Base-by-base conservation (phyloP, 2,329 filamentous ascomycete genomes). In the Trematosphaeria pertusa region DNA sequence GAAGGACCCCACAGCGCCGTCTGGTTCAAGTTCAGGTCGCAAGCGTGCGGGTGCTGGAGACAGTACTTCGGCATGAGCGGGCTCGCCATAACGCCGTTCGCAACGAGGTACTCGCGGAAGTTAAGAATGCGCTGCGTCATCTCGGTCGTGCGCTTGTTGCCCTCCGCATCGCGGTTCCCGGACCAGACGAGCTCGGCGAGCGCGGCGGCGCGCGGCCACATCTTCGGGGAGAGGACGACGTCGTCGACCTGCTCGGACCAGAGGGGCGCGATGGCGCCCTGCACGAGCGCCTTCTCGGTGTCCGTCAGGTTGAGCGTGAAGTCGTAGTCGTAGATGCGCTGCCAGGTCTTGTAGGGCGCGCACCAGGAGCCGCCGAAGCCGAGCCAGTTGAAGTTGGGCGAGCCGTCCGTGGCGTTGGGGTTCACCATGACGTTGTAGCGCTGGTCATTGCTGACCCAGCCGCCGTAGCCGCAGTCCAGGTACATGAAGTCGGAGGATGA, bases 321-420 rank as follows among this genome's bases (percentile, higher is more conserved):
- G 67, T 83, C 80, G 62, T 77, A 83, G 72, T 81, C 73, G 67
- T 83, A 83, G 66, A 83, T 82, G 37, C 80, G 79, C 62, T 83
- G 81, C 80, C 80, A 83, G 15, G 79, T 81, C 64, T 83, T 83
- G 73, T 82, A 83, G 0, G 81, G 81, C 0, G 75, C 77, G 58
- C 81, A 83, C 80, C 80, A 83, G n/a, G 77, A 80, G 14, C 80
- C 81, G 30, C 81, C 80, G 17, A 44, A 52, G 34, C 75, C 81
- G n/a, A 72, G 72, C 60, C 78, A 83, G 73, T 83, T 83, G 75
- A 82, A 82, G 58, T 72, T 81, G 3, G 73, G 63, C 14, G 59
- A 61, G 5, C 73, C 61, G 36, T 66, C 61, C 8, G 56, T 55
- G 3, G 64, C 67, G 49, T 78, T 74, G 0, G 81, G 80, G 61